These are phyloP conservation scores for Rhizomucor miehei DNA, from an alignment of 371 early-diverging fungal species.

Conservation along the genomic window DNA sequence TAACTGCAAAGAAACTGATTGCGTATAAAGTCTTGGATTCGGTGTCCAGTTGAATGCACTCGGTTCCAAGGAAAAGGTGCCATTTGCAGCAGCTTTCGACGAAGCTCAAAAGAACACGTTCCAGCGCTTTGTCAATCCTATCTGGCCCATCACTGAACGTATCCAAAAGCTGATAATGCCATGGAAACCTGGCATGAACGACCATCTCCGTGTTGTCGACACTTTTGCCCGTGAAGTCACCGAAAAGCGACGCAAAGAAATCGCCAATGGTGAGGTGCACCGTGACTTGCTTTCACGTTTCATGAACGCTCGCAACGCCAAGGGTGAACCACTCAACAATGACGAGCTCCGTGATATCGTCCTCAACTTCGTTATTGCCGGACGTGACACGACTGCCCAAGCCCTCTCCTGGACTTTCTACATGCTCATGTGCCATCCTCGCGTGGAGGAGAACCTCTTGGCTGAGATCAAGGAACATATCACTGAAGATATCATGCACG, in stretches of 20 bases:
- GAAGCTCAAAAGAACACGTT: conserved; percentile 32
- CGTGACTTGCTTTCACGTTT: conserved; percentile 59
- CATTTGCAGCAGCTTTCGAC: conserved; percentile 61
- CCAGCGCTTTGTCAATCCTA: conserved; percentile 42
- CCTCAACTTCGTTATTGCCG: conserved; percentile 69
- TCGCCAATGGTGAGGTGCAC: conserved; percentile 17
- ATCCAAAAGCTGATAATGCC: conserved; percentile 11
- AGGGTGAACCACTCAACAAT: conserved; percentile 48
- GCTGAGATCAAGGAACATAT: conserved; percentile 53
- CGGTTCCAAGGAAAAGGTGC: conserved; percentile 21
- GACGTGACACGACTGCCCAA: conserved; percentile 72
- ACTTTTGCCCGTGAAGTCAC: conserved; percentile 45
- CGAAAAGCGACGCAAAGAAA: conserved; percentile 29
- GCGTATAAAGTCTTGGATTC: conserved; percentile 37
- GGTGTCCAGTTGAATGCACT: conserved; percentile 37
- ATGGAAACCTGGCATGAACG: conserved; percentile 23
- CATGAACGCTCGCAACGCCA: conserved; percentile 51
- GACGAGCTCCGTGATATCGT: conserved; percentile 57
- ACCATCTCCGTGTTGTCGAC: conserved; percentile 41
- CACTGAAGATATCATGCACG: conserved; percentile 21
- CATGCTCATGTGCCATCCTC: conserved; percentile 51
- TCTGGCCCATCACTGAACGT: conserved; percentile 27
- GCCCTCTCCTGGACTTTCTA: conserved; percentile 72
- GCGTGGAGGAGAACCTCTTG: conserved; percentile 52
- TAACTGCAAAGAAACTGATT: background rate